phyloP scores from a whole-genome alignment of 2,329 filamentous ascomycete genomes.

The Bipolaris sorokiniana region DNA sequence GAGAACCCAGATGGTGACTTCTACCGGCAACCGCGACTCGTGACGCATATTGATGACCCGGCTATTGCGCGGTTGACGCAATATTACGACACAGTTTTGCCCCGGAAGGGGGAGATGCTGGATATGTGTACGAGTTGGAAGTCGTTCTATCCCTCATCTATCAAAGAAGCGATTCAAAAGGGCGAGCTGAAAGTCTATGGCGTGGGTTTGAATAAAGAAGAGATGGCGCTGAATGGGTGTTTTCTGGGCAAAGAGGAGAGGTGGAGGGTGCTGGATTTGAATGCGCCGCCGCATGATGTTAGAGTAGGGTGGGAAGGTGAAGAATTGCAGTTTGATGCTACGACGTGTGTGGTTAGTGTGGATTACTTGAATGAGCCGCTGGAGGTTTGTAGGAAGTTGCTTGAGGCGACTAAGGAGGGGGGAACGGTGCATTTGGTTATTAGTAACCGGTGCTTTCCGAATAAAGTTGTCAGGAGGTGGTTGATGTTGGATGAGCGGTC shows the following conservation, averaged over 20 bases:
- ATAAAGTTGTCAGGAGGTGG: constrained; percentile 59
- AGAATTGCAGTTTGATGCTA: constrained; percentile 48
- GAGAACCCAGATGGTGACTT: constrained; percentile 45
- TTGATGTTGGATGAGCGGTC: constrained; percentile 54
- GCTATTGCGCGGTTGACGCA: constrained; percentile 53
- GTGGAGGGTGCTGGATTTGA: constrained; percentile 53
- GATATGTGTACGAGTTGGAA: constrained; percentile 61
- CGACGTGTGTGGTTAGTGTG: constrained; percentile 59
- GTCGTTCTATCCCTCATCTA: constrained; percentile 51
- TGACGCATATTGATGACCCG: constrained; percentile 61
- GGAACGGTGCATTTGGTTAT: constrained; percentile 59
- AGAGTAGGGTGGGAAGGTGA: constrained; percentile 15
- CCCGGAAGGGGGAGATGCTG: constrained; percentile 51
- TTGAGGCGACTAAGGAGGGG: constrained; percentile 49
- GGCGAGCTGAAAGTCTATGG: constrained; percentile 53
- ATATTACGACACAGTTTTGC: constrained; percentile 57
- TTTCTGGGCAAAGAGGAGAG: constrained; percentile 31
- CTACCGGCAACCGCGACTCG: constrained; percentile 55
- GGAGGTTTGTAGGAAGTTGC: constrained; percentile 53
- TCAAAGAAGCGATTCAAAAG: constrained; percentile 40
- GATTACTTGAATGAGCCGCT: constrained; percentile 59
- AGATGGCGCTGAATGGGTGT: constrained; percentile 52
- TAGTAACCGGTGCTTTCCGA: constrained; percentile 61
- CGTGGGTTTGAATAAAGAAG: constrained; percentile 56
- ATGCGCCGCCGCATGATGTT: constrained; percentile 46